These are phyloP conservation scores for Lipomyces yamanashiensis DNA, from an alignment of 805 yeast genomes.

Conservation along the genomic window DNA sequence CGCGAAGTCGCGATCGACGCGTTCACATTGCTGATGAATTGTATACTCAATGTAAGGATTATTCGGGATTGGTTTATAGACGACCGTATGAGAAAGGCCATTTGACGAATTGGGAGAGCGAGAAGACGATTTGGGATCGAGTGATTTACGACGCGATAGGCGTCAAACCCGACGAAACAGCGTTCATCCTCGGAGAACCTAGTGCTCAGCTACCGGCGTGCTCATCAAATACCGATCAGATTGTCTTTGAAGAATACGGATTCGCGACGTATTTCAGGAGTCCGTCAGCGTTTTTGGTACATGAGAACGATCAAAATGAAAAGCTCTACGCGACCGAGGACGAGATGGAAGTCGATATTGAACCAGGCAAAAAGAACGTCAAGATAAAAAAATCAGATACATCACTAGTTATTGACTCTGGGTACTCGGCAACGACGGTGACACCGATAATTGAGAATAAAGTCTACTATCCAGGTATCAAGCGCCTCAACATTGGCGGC, in stretches of 20 bases:
- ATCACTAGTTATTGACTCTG: constrained; percentile 82
- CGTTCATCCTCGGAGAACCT: constrained; percentile 75
- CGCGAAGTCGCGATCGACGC: constrained; percentile 75
- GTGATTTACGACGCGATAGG: constrained; percentile 49
- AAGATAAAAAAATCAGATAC: constrained; percentile 53
- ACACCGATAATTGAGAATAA: constrained; percentile 82
- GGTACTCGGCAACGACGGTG: constrained; percentile 85
- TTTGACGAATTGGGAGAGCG: constrained; percentile 86
- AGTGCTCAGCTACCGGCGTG: constrained; percentile 82
- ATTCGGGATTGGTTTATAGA: constrained; percentile 70
- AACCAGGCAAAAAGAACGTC: neutral
- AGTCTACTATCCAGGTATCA: constrained; percentile 67
- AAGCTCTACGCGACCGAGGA: neutral
- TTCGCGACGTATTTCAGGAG: constrained; percentile 72
- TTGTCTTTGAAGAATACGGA: constrained; percentile 91
- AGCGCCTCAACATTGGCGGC: constrained; percentile 86
- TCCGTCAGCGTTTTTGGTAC: constrained; percentile 46
- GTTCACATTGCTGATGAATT: constrained; percentile 72
- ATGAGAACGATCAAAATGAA: constrained; percentile 23
- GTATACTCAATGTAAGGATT: constrained; percentile 64
- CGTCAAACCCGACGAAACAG: constrained; percentile 53
- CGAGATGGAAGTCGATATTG: neutral
- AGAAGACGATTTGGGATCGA: constrained; percentile 89
- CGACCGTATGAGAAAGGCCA: constrained; percentile 91
- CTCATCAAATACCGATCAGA: constrained; percentile 85